A percentile compares a stretch with the other conserved stretches of the same genome.
Conservation (phyloP, 106 monocot genomes). For the Gastrodia elata region DNA sequence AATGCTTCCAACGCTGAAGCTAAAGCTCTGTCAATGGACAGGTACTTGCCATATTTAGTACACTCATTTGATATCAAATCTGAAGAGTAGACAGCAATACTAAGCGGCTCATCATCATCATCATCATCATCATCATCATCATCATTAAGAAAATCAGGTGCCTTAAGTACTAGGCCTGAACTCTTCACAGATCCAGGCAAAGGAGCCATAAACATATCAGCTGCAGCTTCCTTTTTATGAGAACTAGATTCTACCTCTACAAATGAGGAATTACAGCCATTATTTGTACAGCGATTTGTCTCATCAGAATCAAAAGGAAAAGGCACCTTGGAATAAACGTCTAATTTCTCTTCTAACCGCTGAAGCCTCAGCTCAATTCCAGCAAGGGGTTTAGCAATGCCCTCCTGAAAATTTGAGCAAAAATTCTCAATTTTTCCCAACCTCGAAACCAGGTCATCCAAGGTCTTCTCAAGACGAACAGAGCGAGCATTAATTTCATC, state of each 20-base stretch:
- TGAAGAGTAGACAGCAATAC: neutral
- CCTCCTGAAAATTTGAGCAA: constrained; percentile 63
- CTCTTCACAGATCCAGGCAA: constrained; percentile 2
- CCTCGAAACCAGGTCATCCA: constrained; percentile 56
- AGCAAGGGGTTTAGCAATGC: constrained; percentile 55
- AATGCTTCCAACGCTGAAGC: constrained; percentile 65
- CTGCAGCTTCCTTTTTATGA: constrained; percentile 3
- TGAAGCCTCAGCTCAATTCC: constrained; percentile 69
- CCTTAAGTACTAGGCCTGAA: constrained; percentile 42
- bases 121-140: constrained; percentile 21
- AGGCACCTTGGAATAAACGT: constrained; percentile 24
- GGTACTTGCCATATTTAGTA: constrained; percentile 7
- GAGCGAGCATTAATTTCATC: constrained; percentile 17
- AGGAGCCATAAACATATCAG: constrained; percentile 5
- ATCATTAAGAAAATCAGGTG: constrained; percentile 49
- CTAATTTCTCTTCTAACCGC: constrained; percentile 43
- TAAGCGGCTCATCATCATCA: constrained; percentile 9
- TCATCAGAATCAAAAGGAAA: constrained; percentile 21
- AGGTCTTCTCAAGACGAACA: constrained; percentile 35
- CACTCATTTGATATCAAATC: constrained; percentile 3
- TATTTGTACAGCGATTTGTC: constrained; percentile 5
- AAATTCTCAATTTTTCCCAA: constrained; percentile 60
- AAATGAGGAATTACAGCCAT: neutral
- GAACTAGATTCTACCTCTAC: constrained; percentile 1
- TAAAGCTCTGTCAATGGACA: constrained; percentile 49